These are phyloP conservation scores for Chrysanthemum seticuspe DNA, from an alignment of 129 eudicot genomes.

Conservation along the genomic window DNA sequence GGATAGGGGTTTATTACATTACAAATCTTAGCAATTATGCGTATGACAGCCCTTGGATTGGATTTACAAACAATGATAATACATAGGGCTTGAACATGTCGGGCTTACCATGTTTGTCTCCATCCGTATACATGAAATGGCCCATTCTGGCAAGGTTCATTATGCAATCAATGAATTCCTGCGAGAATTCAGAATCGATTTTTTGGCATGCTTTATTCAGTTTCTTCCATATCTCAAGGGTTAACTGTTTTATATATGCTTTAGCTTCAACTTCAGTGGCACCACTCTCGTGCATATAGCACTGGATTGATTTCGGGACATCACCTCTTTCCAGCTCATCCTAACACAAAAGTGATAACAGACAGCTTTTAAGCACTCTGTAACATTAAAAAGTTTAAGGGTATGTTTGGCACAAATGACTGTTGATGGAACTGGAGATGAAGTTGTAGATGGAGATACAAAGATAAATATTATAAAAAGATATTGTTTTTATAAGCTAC, in stretches of 20 bases:
- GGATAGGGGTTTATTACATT: too few species aligned
- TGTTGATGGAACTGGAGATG: too few species aligned
- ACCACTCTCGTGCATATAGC: constrained; percentile 37
- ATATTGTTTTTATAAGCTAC: too few species aligned
- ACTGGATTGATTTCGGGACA: constrained; percentile 26
- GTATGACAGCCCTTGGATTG: constrained; percentile 3
- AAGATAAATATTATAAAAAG: too few species aligned
- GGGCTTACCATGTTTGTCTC: constrained; percentile 29
- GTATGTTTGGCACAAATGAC: not conserved
- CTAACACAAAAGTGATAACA: not conserved
- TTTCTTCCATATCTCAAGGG: constrained; percentile 29
- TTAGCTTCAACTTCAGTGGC: constrained; percentile 32
- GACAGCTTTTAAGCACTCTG: too few species aligned
- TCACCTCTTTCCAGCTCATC: constrained; percentile 35
- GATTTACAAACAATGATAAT: constrained; percentile 21
- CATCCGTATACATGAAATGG: constrained; percentile 15
- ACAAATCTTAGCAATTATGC: too few species aligned
- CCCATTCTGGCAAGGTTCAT: constrained; percentile 18
- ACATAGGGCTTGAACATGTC: constrained; percentile 14
- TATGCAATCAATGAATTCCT: constrained; percentile 16
- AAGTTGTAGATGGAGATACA: too few species aligned
- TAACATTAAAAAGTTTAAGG: not conserved
- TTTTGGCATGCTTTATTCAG: constrained; percentile 26
- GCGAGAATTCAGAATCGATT: constrained; percentile 13
- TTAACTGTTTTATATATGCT: constrained; percentile 18